phyloP scores from a whole-genome alignment of 1,139 yeast species.

The Blastobotrys persicus region DNA sequence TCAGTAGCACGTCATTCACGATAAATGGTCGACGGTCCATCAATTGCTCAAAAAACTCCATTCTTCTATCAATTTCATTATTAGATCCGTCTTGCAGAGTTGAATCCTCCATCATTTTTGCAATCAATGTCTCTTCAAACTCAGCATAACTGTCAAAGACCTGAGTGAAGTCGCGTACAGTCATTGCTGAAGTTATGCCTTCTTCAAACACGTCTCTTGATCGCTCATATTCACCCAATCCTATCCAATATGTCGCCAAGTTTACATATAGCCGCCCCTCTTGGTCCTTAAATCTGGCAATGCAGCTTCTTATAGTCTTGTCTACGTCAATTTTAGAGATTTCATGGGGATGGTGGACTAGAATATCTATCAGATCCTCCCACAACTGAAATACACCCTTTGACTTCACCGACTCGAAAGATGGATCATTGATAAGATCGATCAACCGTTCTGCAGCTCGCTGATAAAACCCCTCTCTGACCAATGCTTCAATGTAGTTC shows the following conservation, averaged over 20 bases:
- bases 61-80: constrained; percentile 42
- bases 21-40: constrained; percentile 54
- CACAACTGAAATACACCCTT: constrained; percentile 46
- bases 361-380: constrained; percentile 48
- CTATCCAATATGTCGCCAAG: constrained; percentile 50
- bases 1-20: constrained; percentile 62
- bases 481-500: constrained; percentile 31
- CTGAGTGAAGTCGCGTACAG: constrained; percentile 61
- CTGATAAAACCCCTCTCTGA: constrained; percentile 27
- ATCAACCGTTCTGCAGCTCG: constrained; percentile 35
- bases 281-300: constrained; percentile 60
- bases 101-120: constrained; percentile 38
- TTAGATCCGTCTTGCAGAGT: constrained; percentile 25
- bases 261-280: constrained; percentile 49
- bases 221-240: constrained; percentile 39
- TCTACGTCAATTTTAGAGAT: constrained; percentile 35
- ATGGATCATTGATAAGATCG: constrained; percentile 35
- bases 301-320: constrained; percentile 40
- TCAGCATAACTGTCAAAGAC: constrained; percentile 65
- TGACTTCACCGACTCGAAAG: constrained; percentile 38
- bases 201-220: constrained; percentile 51
- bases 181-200: constrained; percentile 46
- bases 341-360: constrained; percentile 36
- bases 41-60: constrained; percentile 55
- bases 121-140: constrained; percentile 54